Evolutionary conservation across 2,329 filamentous ascomycete species (phyloP), one percentile per base, ranked within the genome.

Genomic region (Xylariaceae sp.): DNA sequence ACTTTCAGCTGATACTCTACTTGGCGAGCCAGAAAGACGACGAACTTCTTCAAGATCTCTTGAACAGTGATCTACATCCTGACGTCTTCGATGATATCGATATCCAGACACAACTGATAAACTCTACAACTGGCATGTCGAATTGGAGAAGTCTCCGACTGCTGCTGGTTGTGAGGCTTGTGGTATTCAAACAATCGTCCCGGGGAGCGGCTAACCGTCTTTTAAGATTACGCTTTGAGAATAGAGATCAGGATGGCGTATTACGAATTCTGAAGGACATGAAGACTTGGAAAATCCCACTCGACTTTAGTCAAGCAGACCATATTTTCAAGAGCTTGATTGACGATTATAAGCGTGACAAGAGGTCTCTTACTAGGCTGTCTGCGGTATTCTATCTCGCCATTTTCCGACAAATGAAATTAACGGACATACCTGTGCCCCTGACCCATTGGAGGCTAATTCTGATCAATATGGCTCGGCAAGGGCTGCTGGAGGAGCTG

Each of bases 1-100:
- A 90, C 65, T 79, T 82, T 42, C 77, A 79, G 40, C 76, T 88
- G 9, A 64, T 95, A 5, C 75, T 81, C 39, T 80, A 82, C 52
- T 81, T 94, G 53, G 85, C 85, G 4, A 69, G 70, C 18, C 74
- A 79, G 32, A 75, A 78, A 29, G 77, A 86, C n/a, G 74, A 76
- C 26, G 69, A 71, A 2, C 68, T 78, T n/a, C 69, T 83, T 2
- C 55, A 65, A 30, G 70, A 72, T 32, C 67, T 83, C 10, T 58
- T 81, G 6, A 63, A 70, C 7, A 77, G 74, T 19, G 78, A 81
- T 54, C 68, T 83, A 19, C 79, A 83, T 55, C 80, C 79, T 0
- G 77, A 80, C 30, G 76, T 81, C 21, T 82, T 80, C 43, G 77
- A 81, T 13, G 73, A 81, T 54, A 45, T 66, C 1, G 62, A 69